A percentile compares a stretch with the other conserved stretches of the same genome.
These are phyloP conservation scores for Buxus sempervirens DNA, from an alignment of 164 flowering plant genomes.

Conservation along the genomic window DNA sequence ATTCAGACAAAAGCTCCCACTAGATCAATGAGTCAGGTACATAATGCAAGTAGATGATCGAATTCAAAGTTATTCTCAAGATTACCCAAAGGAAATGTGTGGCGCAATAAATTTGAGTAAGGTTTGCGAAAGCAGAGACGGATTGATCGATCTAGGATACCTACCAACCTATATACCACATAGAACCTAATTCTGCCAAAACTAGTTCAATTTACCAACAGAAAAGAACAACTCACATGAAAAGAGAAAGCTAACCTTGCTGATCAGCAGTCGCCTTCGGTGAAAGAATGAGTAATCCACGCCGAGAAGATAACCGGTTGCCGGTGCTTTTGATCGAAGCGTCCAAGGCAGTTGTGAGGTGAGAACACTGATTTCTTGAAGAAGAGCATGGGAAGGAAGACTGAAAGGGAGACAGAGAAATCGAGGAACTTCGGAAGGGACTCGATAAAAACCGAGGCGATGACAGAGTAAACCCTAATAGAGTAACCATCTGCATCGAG, in stretches of 20 bases:
- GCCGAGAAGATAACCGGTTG: constrained; percentile 17
- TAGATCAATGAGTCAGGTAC: no score
- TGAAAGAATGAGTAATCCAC: constrained; percentile 31
- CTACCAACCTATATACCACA: no score
- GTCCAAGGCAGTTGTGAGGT: constrained; percentile 1
- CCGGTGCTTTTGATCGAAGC: constrained; percentile 5
- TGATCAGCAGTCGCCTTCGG: constrained; percentile 57
- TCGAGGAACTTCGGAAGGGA: constrained; percentile 28
- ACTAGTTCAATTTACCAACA: no score
- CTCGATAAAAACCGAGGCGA: constrained; percentile 27
- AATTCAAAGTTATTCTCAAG: no score
- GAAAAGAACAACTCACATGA: no score
- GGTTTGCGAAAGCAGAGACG: no score
- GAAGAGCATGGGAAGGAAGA: constrained; percentile 20
- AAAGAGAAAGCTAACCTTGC: constrained; percentile 28
- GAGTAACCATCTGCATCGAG: constrained; percentile 31
- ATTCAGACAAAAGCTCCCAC: not conserved
- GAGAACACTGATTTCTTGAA: constrained; percentile 26
- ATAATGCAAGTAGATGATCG: no score
- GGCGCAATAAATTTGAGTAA: no score
- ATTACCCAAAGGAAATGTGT: no score
- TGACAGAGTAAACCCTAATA: constrained; percentile 34
- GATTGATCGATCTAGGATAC: no score
- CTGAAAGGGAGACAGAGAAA: constrained; percentile 15
- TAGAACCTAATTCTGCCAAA: no score